Conservation (phyloP, 768 basidiomycete genomes). For the Russula sp. region DNA sequence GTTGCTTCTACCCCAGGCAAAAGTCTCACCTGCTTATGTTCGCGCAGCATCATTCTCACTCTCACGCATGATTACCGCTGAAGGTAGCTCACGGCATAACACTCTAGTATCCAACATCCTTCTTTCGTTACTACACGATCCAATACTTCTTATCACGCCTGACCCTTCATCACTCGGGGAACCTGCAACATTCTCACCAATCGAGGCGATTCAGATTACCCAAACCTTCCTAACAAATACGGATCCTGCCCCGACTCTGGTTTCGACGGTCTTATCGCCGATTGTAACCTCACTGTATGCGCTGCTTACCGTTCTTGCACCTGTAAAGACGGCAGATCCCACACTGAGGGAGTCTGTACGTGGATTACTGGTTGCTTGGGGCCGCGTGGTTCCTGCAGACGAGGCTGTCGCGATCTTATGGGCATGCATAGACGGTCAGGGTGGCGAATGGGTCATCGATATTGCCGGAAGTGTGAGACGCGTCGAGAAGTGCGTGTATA, state of each 20-base stretch:
- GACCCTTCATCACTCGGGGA: slow-evolving; percentile 4
- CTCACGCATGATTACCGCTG: slow-evolving; percentile 52
- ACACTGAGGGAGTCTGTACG: slow-evolving; percentile 50
- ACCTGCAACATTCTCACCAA: slow-evolving; percentile 26
- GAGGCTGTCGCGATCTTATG: slow-evolving; percentile 55
- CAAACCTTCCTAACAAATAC: slow-evolving; percentile 60
- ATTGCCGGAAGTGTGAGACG: slow-evolving; percentile 46
- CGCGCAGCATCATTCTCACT: slow-evolving; percentile 64
- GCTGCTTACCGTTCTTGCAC: slow-evolving; percentile 49
- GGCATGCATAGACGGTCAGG: slow-evolving; percentile 48
- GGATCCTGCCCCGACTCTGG: slow-evolving; percentile 69
- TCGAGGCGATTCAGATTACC: slow-evolving; percentile 44
- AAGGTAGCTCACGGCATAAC: slow-evolving; percentile 30
- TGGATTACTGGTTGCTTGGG: slow-evolving; percentile 70
- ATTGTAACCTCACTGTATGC: slow-evolving; percentile 63
- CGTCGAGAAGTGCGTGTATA: slow-evolving; percentile 38
- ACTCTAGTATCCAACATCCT: slow-evolving; percentile 34
- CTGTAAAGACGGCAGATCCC: slow-evolving; percentile 57
- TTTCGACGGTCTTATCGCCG: slow-evolving; percentile 60
- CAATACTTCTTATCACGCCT: slow-evolving; percentile 35
- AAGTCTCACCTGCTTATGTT: slow-evolving; percentile 40
- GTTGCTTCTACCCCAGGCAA: slow-evolving; percentile 38
- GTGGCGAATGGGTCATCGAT: slow-evolving; percentile 51
- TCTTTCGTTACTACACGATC: slow-evolving; percentile 46
- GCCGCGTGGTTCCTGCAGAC: slow-evolving; percentile 47